phyloP scores from a whole-genome alignment of 208 protist species.

The Porcisia hertigi region DNA sequence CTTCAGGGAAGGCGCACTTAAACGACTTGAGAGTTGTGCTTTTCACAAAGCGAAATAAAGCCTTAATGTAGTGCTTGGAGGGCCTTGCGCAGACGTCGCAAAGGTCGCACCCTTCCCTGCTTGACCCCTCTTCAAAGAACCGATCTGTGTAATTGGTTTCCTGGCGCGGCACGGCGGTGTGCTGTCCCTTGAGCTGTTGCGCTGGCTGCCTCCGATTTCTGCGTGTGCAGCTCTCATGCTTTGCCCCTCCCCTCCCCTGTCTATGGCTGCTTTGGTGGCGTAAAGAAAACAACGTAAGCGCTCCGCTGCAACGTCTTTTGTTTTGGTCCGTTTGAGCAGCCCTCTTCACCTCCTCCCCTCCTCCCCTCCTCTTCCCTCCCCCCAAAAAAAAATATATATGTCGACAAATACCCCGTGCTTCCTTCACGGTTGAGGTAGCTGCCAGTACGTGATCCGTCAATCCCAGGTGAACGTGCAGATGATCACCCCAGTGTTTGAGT shows the following conservation, averaged over 20 bases:
- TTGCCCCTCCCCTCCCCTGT: background rate
- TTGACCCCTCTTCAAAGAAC: background rate
- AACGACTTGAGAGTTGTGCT: background rate
- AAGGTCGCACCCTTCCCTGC: background rate
- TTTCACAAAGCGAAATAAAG: no score
- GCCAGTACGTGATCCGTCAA: slow-evolving; percentile 27
- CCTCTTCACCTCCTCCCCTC: background rate
- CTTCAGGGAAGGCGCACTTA: background rate
- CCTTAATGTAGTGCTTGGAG: background rate
- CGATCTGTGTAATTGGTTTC: background rate
- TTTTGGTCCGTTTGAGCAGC: no score
- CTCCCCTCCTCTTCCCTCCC: no score
- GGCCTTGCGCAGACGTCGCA: no score
- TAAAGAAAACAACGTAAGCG: background rate
- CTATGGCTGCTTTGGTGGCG: no score
- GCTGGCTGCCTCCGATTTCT: background rate
- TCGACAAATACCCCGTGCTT: background rate
- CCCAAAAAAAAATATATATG: background rate
- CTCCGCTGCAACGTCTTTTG: background rate
- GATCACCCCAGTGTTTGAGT: slow-evolving; percentile 86
- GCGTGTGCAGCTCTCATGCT: no score
- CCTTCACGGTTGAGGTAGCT: background rate
- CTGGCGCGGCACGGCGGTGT: background rate
- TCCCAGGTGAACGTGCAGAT: slow-evolving; percentile 11
- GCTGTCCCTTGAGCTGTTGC: background rate